Evolutionary conservation across 2,329 filamentous ascomycete species (phyloP).

Genomic region (Monosporascus sp.): DNA sequence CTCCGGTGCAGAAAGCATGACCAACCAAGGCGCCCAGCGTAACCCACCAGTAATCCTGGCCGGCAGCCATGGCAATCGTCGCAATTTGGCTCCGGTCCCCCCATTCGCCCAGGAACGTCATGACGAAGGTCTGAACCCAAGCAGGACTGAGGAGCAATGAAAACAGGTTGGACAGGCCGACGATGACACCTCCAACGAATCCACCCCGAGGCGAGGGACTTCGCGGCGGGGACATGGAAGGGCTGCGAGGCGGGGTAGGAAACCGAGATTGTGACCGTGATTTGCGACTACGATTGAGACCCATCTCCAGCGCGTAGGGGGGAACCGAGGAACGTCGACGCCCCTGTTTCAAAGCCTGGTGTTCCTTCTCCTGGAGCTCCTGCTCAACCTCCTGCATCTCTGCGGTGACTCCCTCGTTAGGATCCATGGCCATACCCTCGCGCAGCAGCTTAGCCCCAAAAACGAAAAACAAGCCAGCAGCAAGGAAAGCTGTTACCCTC

Average conservation of each 20-base stretch:
- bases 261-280: constrained; percentile 70
- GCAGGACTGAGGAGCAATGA: constrained; percentile 86
- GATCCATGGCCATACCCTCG: constrained; percentile 84
- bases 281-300: constrained; percentile 60
- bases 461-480: constrained; percentile 77
- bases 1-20: constrained; percentile 83
- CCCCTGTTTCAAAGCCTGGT: constrained; percentile 60
- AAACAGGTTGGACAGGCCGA: constrained; percentile 74
- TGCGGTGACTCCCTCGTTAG: constrained; percentile 85
- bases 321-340: constrained; percentile 63
- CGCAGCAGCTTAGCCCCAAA: constrained; percentile 81
- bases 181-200: constrained; percentile 26
- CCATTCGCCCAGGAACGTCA: constrained; percentile 99
- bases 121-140: constrained; percentile 98
- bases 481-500: constrained; percentile 82
- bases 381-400: constrained; percentile 97
- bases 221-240: constrained; percentile 68
- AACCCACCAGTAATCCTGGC: constrained; percentile 99
- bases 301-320: constrained; percentile 75
- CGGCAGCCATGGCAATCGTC: constrained; percentile 97
- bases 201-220: constrained; percentile 44
- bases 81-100: constrained; percentile 96
- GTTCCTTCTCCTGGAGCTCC: constrained; percentile 90
- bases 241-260: constrained; percentile 73
- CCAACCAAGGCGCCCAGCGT: constrained; percentile 82